Conservation (phyloP, 192 early-diverging fungal species). For the Rhizophagus clarus region DNA sequence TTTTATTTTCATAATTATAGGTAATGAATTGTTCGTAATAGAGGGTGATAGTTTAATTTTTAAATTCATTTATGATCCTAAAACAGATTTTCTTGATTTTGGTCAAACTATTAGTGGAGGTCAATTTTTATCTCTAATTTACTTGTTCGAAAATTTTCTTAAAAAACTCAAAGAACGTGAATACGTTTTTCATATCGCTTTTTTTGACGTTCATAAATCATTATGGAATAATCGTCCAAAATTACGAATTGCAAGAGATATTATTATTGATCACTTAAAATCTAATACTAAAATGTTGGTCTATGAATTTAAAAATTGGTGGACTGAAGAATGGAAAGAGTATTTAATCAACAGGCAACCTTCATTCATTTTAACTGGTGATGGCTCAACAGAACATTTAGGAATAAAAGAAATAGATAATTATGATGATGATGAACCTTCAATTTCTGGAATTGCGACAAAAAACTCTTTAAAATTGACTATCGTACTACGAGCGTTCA, state of each 20-base stretch:
- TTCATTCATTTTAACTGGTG: conserved; percentile 29
- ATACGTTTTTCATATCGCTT: conserved; percentile 40
- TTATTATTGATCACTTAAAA: conserved; percentile 27
- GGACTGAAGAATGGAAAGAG: conserved; percentile 25
- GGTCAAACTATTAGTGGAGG: conserved; percentile 25
- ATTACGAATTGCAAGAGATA: conserved; percentile 20
- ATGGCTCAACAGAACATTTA: conserved; percentile 36
- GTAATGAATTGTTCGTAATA: conserved; percentile 41
- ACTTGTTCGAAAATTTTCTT: conserved; percentile 36
- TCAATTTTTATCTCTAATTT: conserved; percentile 35
- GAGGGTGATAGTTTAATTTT: conserved; percentile 45
- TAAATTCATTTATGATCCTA: conserved; percentile 23
- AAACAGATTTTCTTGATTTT: conserved; percentile 25
- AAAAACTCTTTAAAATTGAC: not conserved
- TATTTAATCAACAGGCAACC: conserved; percentile 24
- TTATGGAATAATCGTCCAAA: conserved; percentile 33
- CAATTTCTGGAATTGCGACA: not conserved
- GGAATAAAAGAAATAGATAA: not conserved
- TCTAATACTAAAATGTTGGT: not conserved
- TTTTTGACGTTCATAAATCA: conserved; percentile 39
- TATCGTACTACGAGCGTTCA: not conserved
- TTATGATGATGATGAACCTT: not conserved
- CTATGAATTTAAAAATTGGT: conserved; percentile 31
- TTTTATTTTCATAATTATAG: not conserved
- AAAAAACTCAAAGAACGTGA: conserved; percentile 34